Conservation (phyloP, 1,284 basidiomycete genomes). For the Apiotrichum veenhuisii region DNA sequence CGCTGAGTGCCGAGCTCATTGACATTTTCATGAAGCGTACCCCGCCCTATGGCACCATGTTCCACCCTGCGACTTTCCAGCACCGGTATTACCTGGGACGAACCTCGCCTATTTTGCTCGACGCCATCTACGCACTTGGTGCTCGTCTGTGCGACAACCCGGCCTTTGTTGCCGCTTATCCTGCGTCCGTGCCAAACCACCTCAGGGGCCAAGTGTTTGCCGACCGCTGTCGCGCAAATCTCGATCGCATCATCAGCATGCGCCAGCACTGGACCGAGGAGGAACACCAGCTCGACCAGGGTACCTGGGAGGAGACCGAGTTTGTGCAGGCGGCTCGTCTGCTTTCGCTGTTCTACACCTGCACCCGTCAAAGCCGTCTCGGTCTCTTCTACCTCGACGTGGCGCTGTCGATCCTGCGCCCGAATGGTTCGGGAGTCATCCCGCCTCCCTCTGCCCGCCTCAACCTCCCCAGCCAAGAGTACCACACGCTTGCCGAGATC, state of each 20-base stretch:
- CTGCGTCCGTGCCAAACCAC: slow-evolving; percentile 31
- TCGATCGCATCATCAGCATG: slow-evolving; percentile 34
- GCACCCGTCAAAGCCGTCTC: slow-evolving; percentile 41
- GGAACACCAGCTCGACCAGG: slow-evolving; percentile 27
- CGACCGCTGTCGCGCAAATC: slow-evolving; percentile 35
- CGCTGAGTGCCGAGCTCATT: slow-evolving; percentile 40
- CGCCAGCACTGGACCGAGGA: slow-evolving; percentile 33
- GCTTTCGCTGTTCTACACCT: slow-evolving; percentile 47
- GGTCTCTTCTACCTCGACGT: slow-evolving; percentile 48
- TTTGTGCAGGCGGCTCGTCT: slow-evolving; percentile 47
- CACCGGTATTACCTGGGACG: slow-evolving; percentile 49
- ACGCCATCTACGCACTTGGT: slow-evolving; percentile 50
- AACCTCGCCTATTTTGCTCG: slow-evolving; percentile 48
- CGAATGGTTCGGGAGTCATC: slow-evolving; percentile 17
- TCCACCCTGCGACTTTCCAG: slow-evolving; percentile 51
- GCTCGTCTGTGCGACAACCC: slow-evolving; percentile 47
- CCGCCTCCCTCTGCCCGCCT: slow-evolving; percentile 26
- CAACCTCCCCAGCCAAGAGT: slow-evolving; percentile 30
- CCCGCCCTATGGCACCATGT: slow-evolving; percentile 48
- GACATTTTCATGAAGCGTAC: slow-evolving; percentile 49
- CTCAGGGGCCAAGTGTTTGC: slow-evolving; percentile 43
- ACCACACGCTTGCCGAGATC: slow-evolving; percentile 39
- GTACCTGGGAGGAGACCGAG: slow-evolving; percentile 50
- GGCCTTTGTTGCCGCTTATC: slow-evolving; percentile 27
- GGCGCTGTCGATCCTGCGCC: slow-evolving; percentile 37